These are phyloP conservation scores for Nannochloris sp. DNA, from an alignment of 139 green algal genomes.

Conservation along the genomic window DNA sequence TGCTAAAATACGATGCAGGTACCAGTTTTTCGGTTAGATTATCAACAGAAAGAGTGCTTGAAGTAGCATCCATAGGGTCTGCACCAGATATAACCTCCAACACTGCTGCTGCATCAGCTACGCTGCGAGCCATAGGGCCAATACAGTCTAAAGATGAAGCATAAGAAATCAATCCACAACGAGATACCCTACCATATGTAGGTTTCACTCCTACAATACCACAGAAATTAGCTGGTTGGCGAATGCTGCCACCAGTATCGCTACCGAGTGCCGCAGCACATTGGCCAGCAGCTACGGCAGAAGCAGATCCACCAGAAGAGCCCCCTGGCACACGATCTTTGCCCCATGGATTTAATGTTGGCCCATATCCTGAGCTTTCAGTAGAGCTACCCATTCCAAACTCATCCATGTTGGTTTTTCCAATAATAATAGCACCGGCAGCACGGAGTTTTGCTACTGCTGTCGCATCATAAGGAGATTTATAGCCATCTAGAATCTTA, in stretches of 20 bases:
- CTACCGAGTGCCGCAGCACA: constrained; percentile 69
- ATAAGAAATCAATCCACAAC: constrained; percentile 92
- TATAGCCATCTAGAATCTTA: constrained; percentile 60
- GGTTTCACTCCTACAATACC: constrained; percentile 96
- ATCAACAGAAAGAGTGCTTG: constrained; percentile 6
- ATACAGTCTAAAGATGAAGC: constrained; percentile 87
- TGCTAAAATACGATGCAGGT: constrained; percentile 25
- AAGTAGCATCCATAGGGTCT: constrained; percentile 66
- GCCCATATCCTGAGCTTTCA: constrained; percentile 75
- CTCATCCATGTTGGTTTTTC: constrained; percentile 97
- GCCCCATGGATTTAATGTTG: constrained; percentile 74
- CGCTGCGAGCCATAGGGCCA: constrained; percentile 66
- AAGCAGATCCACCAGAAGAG: constrained; percentile 88
- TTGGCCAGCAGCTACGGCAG: constrained; percentile 79
- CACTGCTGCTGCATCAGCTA: constrained; percentile 82
- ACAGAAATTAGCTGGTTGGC: constrained; percentile 93
- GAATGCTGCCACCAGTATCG: constrained; percentile 92
- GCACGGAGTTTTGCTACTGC: constrained; percentile 51
- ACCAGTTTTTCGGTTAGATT: not conserved
- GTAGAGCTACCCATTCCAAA: constrained; percentile 97
- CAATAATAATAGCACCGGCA: constrained; percentile 82
- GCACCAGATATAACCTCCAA: constrained; percentile 65
- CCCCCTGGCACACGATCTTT: constrained; percentile 79
- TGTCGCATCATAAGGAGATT: constrained; percentile 70
- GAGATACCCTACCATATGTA: constrained; percentile 87